Percentiles rank a stretch among this genome's conserved stretches.
phyloP scores from a whole-genome alignment of 768 basidiomycete genomes.

The Melanogaster broomeanus region DNA sequence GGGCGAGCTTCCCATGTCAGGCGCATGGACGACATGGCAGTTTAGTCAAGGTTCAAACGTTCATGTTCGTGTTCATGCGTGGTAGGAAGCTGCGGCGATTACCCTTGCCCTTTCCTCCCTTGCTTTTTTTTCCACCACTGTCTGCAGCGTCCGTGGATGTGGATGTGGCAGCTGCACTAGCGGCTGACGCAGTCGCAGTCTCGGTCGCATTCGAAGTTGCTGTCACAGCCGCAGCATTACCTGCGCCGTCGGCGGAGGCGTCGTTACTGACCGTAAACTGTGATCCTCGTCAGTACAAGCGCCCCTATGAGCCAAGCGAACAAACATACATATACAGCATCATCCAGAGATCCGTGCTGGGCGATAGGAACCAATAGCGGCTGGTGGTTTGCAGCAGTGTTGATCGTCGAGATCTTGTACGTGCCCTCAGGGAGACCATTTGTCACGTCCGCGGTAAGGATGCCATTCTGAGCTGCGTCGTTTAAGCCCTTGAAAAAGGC shows the following conservation, averaged over 20 bases:
- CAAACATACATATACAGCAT: slow-evolving; percentile 55
- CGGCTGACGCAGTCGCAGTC: not conserved
- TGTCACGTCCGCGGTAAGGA: slow-evolving; percentile 51
- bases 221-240: slow-evolving; percentile 1
- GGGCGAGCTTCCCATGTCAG: slow-evolving; percentile 5
- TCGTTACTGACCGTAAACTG: slow-evolving; percentile 36
- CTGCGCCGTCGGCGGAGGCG: not conserved
- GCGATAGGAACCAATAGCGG: slow-evolving; percentile 58
- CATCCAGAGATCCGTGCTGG: slow-evolving; percentile 62
- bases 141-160: not conserved
- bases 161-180: not conserved
- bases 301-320: slow-evolving; percentile 2
- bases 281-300: slow-evolving; percentile 6
- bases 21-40: slow-evolving; percentile 13
- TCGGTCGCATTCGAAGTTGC: not conserved
- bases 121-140: slow-evolving; percentile 3
- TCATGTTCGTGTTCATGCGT: slow-evolving; percentile 9
- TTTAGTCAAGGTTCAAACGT: slow-evolving; percentile 10
- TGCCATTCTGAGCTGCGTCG: slow-evolving; percentile 44
- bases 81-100: slow-evolving; percentile 26
- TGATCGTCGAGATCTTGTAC: slow-evolving; percentile 63
- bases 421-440: slow-evolving; percentile 57
- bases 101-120: slow-evolving; percentile 5
- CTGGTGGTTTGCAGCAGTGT: slow-evolving; percentile 57
- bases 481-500: slow-evolving; percentile 58